Conservation (phyloP, 352 stramenopile genomes). For the Halophytophthora batemanensis region DNA sequence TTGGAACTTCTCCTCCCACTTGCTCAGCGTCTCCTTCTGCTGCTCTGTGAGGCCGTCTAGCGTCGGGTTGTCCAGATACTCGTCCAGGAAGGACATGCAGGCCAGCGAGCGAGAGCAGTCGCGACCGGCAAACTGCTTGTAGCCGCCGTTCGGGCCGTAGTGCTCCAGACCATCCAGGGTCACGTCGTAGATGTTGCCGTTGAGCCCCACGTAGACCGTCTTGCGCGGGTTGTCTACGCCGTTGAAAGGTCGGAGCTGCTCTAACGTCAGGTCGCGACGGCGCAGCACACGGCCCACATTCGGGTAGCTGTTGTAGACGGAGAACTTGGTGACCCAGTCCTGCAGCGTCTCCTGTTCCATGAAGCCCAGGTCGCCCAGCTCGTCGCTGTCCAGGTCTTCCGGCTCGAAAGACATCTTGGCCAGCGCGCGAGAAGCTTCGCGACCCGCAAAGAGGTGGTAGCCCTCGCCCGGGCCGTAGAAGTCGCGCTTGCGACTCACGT, state of each 20-base stretch:
- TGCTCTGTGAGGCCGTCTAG: conserved; percentile 91
- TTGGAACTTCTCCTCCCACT: conserved; percentile 97
- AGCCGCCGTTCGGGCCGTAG: conserved; percentile 93
- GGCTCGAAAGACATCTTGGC: conserved; percentile 97
- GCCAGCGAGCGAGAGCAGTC: conserved; percentile 94
- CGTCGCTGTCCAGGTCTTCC: conserved; percentile 85
- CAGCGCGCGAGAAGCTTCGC: conserved; percentile 91
- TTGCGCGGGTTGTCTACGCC: conserved; percentile 79
- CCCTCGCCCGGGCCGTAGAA: conserved; percentile 95
- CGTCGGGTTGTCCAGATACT: conserved; percentile 90
- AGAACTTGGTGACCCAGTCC: conserved; percentile 95
- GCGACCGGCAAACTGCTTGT: conserved; percentile 95
- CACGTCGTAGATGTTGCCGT: conserved; percentile 96
- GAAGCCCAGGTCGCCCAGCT: conserved; percentile 72
- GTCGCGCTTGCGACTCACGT: conserved; percentile 92
- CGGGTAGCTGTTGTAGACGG: conserved; percentile 94
- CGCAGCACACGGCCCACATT: conserved; percentile 91
- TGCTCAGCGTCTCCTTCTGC: conserved; percentile 91
- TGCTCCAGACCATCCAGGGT: conserved; percentile 92
- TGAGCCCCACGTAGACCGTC: conserved; percentile 93
- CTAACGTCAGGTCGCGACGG: conserved; percentile 66
- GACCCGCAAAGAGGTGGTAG: conserved; percentile 96
- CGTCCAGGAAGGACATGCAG: conserved; percentile 96
- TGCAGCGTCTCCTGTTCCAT: conserved; percentile 87
- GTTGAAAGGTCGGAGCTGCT: conserved; percentile 85